Base-by-base conservation (phyloP, 257 asterid species). In the Salvia hispanica region DNA sequence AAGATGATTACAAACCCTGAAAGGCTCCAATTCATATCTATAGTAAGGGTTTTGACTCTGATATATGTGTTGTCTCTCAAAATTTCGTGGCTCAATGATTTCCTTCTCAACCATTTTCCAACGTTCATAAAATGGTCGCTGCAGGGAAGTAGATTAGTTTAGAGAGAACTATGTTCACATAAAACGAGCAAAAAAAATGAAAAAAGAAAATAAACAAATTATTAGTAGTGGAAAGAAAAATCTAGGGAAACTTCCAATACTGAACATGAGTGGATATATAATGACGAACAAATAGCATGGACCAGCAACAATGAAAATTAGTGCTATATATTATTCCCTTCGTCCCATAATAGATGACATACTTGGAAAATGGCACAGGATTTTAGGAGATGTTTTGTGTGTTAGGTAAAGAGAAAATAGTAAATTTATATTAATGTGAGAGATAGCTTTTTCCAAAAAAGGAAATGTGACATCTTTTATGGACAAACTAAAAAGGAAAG, bases 31-130 rank as follows among this genome's bases (percentile, higher is more conserved):
- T 65, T 94, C 99, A 58, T 94, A 91, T 91, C 89, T 79, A 74
- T 94, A 94, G 48, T 76, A 72, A 70, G 88, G 91, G 67, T 85
- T 84, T 76, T 79, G 83, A 74, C 90, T 82, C 73, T 90, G 91
- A 64, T 72, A 77, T 54, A 82, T 80, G 62, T 81, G 82, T 6
- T 78, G 88, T 33, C 91, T 86, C 78, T 94, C 98, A 2, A 57
- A 48, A 59, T 83, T 91, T 74, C 98, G 90, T 40, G 98, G 98
- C 55, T 89, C 96, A 68, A 94, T 87, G 68, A 94, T 87, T 80
- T 91, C 99, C 86, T 78, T 89, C 78, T 91, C 98, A 11, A 94
- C 84, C 99, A 94, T 83, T 79, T 79, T 91, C 97, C 97, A 94
- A 34, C 99, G 98, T 67, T 91, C 98, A 68, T 76, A 76, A 75